Percentiles rank a stretch among this genome's conserved stretches.
Evolutionary conservation across 805 yeast species (phyloP).

Genomic region (Saccharomycopsis lassenensis): DNA sequence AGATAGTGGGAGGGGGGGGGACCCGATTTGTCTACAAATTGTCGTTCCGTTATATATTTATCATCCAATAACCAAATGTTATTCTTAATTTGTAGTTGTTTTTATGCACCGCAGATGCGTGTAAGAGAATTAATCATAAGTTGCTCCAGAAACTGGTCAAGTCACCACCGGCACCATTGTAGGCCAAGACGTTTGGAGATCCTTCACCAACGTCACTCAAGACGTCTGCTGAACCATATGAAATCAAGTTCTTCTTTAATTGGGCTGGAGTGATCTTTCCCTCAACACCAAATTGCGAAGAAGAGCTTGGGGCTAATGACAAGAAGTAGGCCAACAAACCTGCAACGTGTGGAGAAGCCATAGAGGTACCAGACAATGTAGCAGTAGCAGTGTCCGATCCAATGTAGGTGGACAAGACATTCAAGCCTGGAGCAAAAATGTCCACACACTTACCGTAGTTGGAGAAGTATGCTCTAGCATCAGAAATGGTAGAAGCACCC

Average conservation of each 20-base stretch:
- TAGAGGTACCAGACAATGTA: constrained; percentile 87
- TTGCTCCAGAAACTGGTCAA: constrained; percentile 61
- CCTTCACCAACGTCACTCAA: constrained; percentile 57
- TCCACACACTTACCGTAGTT: constrained; percentile 95
- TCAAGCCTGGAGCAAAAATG: constrained; percentile 92
- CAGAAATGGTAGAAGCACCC: constrained; percentile 87
- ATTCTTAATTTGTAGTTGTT: too few species aligned
- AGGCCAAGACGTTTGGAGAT: constrained; percentile 69
- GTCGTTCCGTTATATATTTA: too few species aligned
- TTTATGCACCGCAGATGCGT: too few species aligned
- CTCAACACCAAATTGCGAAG: constrained; percentile 39
- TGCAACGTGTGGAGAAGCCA: constrained; percentile 96
- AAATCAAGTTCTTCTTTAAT: constrained; percentile 64
- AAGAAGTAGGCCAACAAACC: constrained; percentile 86
- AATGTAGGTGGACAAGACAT: constrained; percentile 73
- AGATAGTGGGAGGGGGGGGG: too few species aligned
- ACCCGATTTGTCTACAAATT: too few species aligned
- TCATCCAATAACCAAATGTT: too few species aligned
- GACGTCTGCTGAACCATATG: constrained; percentile 50
- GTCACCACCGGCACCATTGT: constrained; percentile 74
- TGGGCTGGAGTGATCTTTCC: constrained; percentile 55
- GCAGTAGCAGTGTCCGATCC: constrained; percentile 72
- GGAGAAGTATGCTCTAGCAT: constrained; percentile 88
- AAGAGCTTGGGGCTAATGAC: constrained; percentile 70
- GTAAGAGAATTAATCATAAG: too few species aligned